Conservation (phyloP, 1,284 basidiomycete species). For the Malassezia dermatis region DNA sequence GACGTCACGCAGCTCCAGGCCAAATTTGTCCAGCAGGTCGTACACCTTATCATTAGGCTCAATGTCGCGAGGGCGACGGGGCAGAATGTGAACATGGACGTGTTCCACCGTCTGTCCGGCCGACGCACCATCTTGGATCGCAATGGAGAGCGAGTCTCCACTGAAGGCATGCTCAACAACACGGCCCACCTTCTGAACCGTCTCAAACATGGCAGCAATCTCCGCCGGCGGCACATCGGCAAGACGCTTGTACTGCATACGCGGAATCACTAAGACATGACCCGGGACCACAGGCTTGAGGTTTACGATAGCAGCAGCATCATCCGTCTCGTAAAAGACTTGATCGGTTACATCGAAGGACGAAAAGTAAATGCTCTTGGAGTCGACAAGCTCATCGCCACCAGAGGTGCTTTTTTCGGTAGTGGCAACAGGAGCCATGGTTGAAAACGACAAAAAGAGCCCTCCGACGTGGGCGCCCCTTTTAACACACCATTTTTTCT, state of each 20-base stretch:
- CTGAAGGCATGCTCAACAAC: conserved; percentile 29
- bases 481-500: neutral
- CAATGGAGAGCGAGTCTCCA: conserved; percentile 35
- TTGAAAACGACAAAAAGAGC: neutral
- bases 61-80: conserved; percentile 36
- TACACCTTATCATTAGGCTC: conserved; percentile 38
- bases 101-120: conserved; percentile 41
- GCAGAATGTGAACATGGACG: conserved; percentile 44
- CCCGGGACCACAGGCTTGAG: conserved; percentile 45
- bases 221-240: conserved; percentile 23
- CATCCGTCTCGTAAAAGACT: conserved; percentile 23
- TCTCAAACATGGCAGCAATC: conserved; percentile 27
- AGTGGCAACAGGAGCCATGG: conserved; percentile 9
- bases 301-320: conserved; percentile 35
- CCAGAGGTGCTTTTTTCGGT: neutral
- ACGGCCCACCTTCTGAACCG: conserved; percentile 30
- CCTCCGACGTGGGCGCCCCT: neutral
- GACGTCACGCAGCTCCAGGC: conserved; percentile 23
- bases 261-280: conserved; percentile 41
- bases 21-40: conserved; percentile 24
- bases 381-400: neutral
- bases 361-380: conserved; percentile 19
- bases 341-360: conserved; percentile 29
- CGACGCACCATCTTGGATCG: conserved; percentile 38
- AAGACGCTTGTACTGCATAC: conserved; percentile 25